phyloP scores from a whole-genome alignment of 2,329 filamentous ascomycete species.

The Hypomyces rosellus region DNA sequence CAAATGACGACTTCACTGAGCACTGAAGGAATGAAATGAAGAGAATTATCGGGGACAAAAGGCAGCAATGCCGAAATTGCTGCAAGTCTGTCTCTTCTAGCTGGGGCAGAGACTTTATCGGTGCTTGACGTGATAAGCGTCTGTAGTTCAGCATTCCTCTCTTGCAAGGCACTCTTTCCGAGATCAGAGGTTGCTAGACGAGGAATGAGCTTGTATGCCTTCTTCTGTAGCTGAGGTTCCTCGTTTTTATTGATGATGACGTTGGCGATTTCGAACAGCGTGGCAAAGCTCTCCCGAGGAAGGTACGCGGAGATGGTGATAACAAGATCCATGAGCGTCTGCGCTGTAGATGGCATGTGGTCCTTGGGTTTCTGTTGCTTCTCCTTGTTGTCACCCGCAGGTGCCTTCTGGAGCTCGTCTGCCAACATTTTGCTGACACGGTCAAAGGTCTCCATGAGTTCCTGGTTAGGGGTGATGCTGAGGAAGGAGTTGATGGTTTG shows the following conservation, averaged over 20 bases:
- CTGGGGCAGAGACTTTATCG: conserved; percentile 80
- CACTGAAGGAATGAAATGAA: conserved; percentile 90
- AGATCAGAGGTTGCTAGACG: conserved; percentile 75
- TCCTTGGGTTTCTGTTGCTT: conserved; percentile 55
- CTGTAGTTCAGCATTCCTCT: conserved; percentile 74
- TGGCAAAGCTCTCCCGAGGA: conserved; percentile 74
- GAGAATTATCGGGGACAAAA: conserved; percentile 66
- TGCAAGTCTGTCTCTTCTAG: conserved; percentile 76
- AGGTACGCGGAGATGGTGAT: conserved; percentile 95
- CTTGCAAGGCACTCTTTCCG: conserved; percentile 67
- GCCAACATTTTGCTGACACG: conserved; percentile 82
- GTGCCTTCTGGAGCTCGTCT: conserved; percentile 52
- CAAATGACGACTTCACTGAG: conserved; percentile 92
- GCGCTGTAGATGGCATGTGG: conserved; percentile 83
- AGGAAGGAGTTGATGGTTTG: conserved; percentile 93
- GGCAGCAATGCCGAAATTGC: conserved; percentile 77
- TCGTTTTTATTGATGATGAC: conserved; percentile 73
- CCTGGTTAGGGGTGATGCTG: conserved; percentile 72
- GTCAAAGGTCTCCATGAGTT: conserved; percentile 82
- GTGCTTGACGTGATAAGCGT: conserved; percentile 70
- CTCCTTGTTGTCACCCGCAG: conserved; percentile 53
- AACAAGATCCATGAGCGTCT: conserved; percentile 93
- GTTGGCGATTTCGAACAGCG: conserved; percentile 80
- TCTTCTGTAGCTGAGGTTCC: conserved; percentile 94
- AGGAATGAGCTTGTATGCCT: conserved; percentile 96